A percentile compares a stretch with the other conserved stretches of the same genome.
Conservation (phyloP, 2,329 filamentous ascomycete species). For the Atkinsonella hypoxylon region DNA sequence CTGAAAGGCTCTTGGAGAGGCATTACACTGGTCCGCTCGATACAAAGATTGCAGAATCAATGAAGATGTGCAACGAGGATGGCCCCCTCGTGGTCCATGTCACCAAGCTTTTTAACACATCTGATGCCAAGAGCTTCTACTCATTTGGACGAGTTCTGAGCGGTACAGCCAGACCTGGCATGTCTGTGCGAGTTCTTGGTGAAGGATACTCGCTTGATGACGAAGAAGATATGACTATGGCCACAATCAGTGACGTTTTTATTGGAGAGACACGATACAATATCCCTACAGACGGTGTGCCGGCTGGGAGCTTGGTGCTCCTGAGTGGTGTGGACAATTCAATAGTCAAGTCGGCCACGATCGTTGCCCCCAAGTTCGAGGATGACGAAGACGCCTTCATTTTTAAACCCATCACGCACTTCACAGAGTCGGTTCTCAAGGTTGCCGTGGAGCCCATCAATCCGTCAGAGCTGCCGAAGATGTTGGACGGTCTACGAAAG, state of each 20-base stretch:
- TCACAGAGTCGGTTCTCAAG: slow-evolving; percentile 96
- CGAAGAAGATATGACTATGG: slow-evolving; percentile 90
- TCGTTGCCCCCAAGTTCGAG: slow-evolving; percentile 68
- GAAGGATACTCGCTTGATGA: slow-evolving; percentile 95
- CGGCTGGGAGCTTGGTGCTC: slow-evolving; percentile 88
- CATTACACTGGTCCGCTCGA: slow-evolving; percentile 91
- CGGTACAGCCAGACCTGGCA: slow-evolving; percentile 71
- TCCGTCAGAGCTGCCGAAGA: slow-evolving; percentile 93
- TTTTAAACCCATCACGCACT: slow-evolving; percentile 84
- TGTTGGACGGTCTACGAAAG: slow-evolving; percentile 92
- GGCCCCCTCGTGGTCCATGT: slow-evolving; percentile 86
- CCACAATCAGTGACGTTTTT: slow-evolving; percentile 75
- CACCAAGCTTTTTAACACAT: slow-evolving; percentile 83
- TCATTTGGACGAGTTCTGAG: slow-evolving; percentile 88
- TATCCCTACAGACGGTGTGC: slow-evolving; percentile 80
- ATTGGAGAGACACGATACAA: slow-evolving; percentile 91
- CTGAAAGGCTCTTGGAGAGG: slow-evolving; percentile 62
- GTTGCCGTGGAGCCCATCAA: slow-evolving; percentile 97
- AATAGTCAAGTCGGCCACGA: slow-evolving; percentile 92
- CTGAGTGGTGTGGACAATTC: slow-evolving; percentile 91
- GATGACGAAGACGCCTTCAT: slow-evolving; percentile 90
- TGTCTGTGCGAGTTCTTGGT: slow-evolving; percentile 80
- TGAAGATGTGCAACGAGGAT: slow-evolving; percentile 74
- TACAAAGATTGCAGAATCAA: slow-evolving; percentile 65
- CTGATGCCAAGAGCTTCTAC: slow-evolving; percentile 83